phyloP scores from a whole-genome alignment of 257 asterid genomes.

The Fraxinus americana region DNA sequence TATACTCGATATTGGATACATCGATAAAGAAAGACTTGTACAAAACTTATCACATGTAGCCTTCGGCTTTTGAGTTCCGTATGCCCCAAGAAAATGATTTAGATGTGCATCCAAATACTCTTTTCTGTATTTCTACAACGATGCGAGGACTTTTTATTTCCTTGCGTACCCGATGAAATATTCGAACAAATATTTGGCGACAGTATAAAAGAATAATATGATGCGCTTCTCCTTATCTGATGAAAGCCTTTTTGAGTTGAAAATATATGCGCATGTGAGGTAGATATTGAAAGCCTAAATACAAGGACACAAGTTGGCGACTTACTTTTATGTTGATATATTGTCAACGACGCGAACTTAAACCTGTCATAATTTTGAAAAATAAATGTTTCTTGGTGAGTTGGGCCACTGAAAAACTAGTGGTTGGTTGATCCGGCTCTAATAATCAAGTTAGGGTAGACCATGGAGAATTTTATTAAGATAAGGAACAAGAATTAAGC shows the following conservation, averaged over 20 bases:
- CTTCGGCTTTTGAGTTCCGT: background rate
- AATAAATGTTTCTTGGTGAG: background rate
- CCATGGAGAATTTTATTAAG: no score
- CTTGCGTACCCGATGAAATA: background rate
- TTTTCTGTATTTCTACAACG: background rate
- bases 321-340: background rate
- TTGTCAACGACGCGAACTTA: background rate
- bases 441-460: no score
- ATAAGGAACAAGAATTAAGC: no score
- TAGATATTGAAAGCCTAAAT: background rate
- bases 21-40: background rate
- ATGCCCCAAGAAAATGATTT: background rate
- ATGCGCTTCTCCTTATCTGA: background rate
- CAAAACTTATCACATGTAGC: background rate
- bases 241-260: background rate
- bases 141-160: background rate
- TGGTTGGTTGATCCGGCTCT: no score
- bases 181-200: background rate
- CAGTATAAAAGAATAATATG: background rate
- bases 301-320: background rate
- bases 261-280: background rate
- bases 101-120: background rate
- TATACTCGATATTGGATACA: background rate
- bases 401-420: no score
- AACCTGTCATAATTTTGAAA: background rate